Conservation (phyloP, 2,329 filamentous ascomycete species). For the Macroventuria anomochaeta region DNA sequence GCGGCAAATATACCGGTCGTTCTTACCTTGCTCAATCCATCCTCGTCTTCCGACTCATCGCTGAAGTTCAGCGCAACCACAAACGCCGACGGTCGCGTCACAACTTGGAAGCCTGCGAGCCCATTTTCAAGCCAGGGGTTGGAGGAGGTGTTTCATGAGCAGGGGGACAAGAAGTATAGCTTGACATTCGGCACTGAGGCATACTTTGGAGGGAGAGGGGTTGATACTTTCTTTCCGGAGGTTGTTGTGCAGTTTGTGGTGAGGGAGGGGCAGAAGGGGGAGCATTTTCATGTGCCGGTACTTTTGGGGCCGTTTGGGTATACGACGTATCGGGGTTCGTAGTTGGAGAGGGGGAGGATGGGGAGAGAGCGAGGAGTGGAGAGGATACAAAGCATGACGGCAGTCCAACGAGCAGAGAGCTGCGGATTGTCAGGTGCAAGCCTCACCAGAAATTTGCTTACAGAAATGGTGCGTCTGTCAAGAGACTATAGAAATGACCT, state of each 20-base stretch:
- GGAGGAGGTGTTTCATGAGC: slow-evolving; percentile 43
- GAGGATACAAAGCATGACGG: neutral
- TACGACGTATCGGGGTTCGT: slow-evolving; percentile 75
- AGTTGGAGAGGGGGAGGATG: neutral
- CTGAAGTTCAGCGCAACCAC: slow-evolving; percentile 70
- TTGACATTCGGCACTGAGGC: slow-evolving; percentile 74
- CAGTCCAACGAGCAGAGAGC: too few relatives aligned
- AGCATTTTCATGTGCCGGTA: slow-evolving; percentile 82
- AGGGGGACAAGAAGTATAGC: slow-evolving; percentile 65
- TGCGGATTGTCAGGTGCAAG: too few relatives aligned
- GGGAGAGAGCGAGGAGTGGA: too few relatives aligned
- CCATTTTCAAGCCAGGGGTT: slow-evolving; percentile 50
- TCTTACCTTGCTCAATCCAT: slow-evolving; percentile 57
- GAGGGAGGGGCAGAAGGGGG: slow-evolving; percentile 53
- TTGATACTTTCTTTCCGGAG: slow-evolving; percentile 64
- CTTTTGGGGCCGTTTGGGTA: slow-evolving; percentile 80
- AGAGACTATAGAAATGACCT: too few relatives aligned
- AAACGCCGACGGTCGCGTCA: slow-evolving; percentile 77
- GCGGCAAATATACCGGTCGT: slow-evolving; percentile 71
- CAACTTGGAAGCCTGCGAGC: slow-evolving; percentile 66
- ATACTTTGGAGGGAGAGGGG: slow-evolving; percentile 69
- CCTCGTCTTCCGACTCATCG: slow-evolving; percentile 52
- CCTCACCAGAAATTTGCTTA: too few relatives aligned
- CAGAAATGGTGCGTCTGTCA: too few relatives aligned
- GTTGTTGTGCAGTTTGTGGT: slow-evolving; percentile 63